Evolutionary conservation across 805 yeast genomes (phyloP), one percentile per base, ranked within the genome.

Genomic region (Teunomyces panamensis): DNA sequence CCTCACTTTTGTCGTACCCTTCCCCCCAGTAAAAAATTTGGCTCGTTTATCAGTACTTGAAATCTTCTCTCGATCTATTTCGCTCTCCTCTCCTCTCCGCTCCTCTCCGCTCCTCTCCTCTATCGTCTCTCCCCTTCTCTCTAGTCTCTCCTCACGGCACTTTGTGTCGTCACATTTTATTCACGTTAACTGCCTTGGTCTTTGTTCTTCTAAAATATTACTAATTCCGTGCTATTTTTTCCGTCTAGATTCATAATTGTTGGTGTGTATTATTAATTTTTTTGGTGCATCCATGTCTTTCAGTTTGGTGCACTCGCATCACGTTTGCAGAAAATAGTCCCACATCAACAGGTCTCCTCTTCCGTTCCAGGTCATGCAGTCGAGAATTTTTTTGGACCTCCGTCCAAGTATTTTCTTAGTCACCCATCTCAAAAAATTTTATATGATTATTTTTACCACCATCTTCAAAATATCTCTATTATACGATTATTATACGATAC

Each of bases 401-500:
- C 24, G 2, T 5, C 2, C 13, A 20, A 16, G 30, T 37, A 37
- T 37, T 37, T 37, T 37, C 41, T 37, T 37, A 37, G 41, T 37
- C 41, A 37, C 16, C 27, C 10, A 16, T 36, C 16, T 37, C 17
- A 24, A 24, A 37, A 24, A 30, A 30, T 30, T 11, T 20, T 37
- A 20, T 37, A 20, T 26, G 14, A 24, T 11, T 37, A 37, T 37
- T 37, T 37, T 37, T 10, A 37, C 6, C n/a, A 17, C 13, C 41
- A 6, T 36, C n/a, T 37, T 20, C 28, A 37, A 37, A 37, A 37
- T 37, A 37, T 37, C 30, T 37, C 41, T 37, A 37, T 37, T 37
- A 37, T 37, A 37, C 41, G 41, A 37, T 37, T 37, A 37, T 37
- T 37, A 37, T 37, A 26, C 30, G 41, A 26, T 37, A 7, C 41